Percentiles rank a stretch among this genome's conserved stretches.
These are phyloP conservation scores for Seiridium cupressi DNA, from an alignment of 2,329 filamentous ascomycete species.

Conservation along the genomic window DNA sequence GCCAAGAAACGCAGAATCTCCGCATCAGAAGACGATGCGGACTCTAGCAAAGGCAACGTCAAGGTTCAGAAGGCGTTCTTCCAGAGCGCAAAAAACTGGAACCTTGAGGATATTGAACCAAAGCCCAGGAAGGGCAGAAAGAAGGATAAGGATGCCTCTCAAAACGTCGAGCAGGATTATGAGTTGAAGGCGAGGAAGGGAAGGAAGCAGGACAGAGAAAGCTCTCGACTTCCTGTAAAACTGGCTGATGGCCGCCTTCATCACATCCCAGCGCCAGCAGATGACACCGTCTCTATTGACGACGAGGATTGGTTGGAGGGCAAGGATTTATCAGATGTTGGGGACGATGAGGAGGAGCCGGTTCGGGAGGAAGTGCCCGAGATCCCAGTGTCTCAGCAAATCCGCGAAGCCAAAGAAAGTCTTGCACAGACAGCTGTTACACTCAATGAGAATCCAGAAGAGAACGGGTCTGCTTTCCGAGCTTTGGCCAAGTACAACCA, in stretches of 20 bases:
- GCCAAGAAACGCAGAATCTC: conserved; percentile 60
- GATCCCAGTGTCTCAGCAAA: conserved; percentile 74
- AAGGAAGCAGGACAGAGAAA: conserved; percentile 71
- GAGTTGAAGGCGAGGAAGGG: conserved; percentile 75
- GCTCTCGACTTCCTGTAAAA: conserved; percentile 79
- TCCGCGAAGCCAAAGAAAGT: conserved; percentile 87
- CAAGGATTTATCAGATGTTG: conserved; percentile 49
- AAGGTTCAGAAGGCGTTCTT: conserved; percentile 65
- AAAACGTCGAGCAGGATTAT: conserved; percentile 88
- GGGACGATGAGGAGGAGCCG: conserved; percentile 36
- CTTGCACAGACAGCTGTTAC: conserved; percentile 76
- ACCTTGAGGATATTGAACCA: too few relatives aligned
- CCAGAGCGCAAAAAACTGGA: conserved; percentile 71
- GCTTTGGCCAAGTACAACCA: conserved; percentile 71
- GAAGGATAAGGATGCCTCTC: too few relatives aligned
- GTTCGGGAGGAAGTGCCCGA: conserved; percentile 56
- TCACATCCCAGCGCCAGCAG: conserved; percentile 53
- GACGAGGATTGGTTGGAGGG: conserved; percentile 65
- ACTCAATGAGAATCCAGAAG: conserved; percentile 91
- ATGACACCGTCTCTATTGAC: conserved; percentile 56
- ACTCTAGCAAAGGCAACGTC: conserved; percentile 25
- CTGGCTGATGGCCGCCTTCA: conserved; percentile 74
- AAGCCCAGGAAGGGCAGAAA: too few relatives aligned
- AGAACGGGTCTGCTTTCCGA: conserved; percentile 79
- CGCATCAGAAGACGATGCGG: conserved; percentile 44